These are phyloP conservation scores for Cyamopsis tetragonoloba DNA, from an alignment of 306 rosid genomes.

Conservation along the genomic window DNA sequence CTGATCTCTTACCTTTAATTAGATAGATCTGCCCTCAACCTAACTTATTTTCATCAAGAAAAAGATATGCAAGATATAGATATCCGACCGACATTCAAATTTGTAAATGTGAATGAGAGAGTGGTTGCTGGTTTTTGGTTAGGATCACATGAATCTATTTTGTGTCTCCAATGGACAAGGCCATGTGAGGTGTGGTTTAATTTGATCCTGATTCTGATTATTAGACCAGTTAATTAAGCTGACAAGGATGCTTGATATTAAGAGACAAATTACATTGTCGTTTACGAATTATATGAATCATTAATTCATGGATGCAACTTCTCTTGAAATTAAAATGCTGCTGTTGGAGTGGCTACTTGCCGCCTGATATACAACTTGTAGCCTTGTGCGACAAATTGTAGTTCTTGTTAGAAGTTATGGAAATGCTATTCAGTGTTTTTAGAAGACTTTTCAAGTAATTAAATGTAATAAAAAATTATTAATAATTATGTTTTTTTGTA, in stretches of 20 bases:
- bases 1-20: too few relatives aligned
- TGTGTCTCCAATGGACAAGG: conserved; percentile 17
- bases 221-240: conserved; percentile 4
- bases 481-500: too few relatives aligned
- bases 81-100: conserved; percentile 37
- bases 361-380: too few relatives aligned
- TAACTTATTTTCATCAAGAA: too few relatives aligned
- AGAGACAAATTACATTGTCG: conserved; percentile 31
- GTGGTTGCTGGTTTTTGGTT: conserved; percentile 15
- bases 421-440: too few relatives aligned
- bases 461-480: too few relatives aligned
- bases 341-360: background rate
- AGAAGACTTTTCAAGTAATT: too few relatives aligned
- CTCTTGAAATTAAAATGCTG: background rate
- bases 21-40: too few relatives aligned
- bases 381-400: too few relatives aligned
- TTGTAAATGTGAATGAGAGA: conserved; percentile 27
- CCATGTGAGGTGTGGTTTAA: conserved; percentile 33
- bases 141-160: conserved; percentile 29
- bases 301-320: conserved; percentile 38
- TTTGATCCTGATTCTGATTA: conserved; percentile 4
- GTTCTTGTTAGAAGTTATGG: too few relatives aligned
- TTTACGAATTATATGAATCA: conserved; percentile 26
- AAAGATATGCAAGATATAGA: conserved; percentile 1
- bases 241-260: conserved; percentile 11